Evolutionary conservation across 805 yeast genomes (phyloP), one percentile per base, ranked within the genome.

Genomic region (Tetrapisispora phaffii): DNA sequence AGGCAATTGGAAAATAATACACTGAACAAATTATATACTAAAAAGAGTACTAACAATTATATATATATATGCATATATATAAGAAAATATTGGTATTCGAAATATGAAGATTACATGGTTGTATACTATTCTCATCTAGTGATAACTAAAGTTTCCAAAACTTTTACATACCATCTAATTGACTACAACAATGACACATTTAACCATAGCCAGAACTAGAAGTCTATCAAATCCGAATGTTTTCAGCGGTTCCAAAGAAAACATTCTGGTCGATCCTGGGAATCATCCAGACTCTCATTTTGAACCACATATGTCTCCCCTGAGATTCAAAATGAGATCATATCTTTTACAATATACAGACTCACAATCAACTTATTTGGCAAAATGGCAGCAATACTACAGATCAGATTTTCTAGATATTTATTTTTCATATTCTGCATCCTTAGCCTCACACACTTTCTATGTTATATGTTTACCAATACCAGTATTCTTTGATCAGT

Each of bases 361-460:
- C 24, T 55, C 64, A 39, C 97, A 90, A 60, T 81, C 94, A 0
- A 73, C 70, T 1, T 47, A 73, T 1, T 62, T 90, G n/a, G 68
- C 73, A 9, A 51, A 52, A 4, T 64, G 85, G 47, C 98, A 90
- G 67, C 44, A 55, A 4, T 39, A 47, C 5, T 55, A 69, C 12
- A 69, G 95, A 46, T 60, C 64, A 33, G 71, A 77, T 1, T 41
- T 62, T 16, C 63, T 80, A 42, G 97, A 89, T 65, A 56, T 70
- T 22, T 93, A 83, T 56, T 90, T 90, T 65, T 83, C 94, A 8
- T 78, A 85, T 71, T 76, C 95, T 3, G 96, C 97, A 16, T 80
- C 83, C 54, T 69, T 93, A 50, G 98, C 96, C 0, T 77, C 95
- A 5, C 98, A 90, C 64, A 86, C 96, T 0, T 93, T 93, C 60